Base-by-base conservation (phyloP, 148 eudicot species). In the Polygonum aviculare region DNA sequence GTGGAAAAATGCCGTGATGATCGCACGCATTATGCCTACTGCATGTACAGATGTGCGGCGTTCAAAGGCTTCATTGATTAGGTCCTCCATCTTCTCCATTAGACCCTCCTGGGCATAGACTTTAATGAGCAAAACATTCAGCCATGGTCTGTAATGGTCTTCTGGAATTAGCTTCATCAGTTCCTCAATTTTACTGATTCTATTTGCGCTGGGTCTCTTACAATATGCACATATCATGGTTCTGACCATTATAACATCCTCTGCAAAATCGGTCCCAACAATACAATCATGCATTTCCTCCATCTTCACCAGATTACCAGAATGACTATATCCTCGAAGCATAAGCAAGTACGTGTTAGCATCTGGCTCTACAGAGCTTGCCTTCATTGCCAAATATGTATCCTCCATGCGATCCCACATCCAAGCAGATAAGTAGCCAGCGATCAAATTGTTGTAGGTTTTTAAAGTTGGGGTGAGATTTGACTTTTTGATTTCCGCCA, bases 381-480 rank as follows among this genome's bases (percentile, higher is more conserved):
- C 85, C 59, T 86, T 83, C 91, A 95, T 89, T 21, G 48, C 55
- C 41, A 7, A 69, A 75, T 78, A 95, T 0, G 91, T 84, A 72
- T 80, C 82, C 80, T 91, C 99, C 99, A 95, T 89, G 26, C 79
- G 76, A 75, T 95, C 97, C 99, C 99, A 95, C 94, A 86, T 92
- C 97, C 96, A 95, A 74, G 96, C 93, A 5, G 90, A 90, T 33
- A 95, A 33, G 77, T 95, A 95, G 40, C 99, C 97, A 69, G 85
- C 85, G 75, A 95, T 87, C 80, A 95, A 79, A 81, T 75, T 78
- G 71, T 88, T 88, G 81, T 86, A 95, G 19, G 99, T 95, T 54
- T 76, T 77, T 50, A 86, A 48, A 79, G 70, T 87, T 41, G 96
- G 96, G 54, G 78, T 70, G 63, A 95, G 81, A 59, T 80, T 75